These are phyloP conservation scores for Pharus latifolius DNA, from an alignment of 176 grass and related monocot genomes.

Conservation along the genomic window DNA sequence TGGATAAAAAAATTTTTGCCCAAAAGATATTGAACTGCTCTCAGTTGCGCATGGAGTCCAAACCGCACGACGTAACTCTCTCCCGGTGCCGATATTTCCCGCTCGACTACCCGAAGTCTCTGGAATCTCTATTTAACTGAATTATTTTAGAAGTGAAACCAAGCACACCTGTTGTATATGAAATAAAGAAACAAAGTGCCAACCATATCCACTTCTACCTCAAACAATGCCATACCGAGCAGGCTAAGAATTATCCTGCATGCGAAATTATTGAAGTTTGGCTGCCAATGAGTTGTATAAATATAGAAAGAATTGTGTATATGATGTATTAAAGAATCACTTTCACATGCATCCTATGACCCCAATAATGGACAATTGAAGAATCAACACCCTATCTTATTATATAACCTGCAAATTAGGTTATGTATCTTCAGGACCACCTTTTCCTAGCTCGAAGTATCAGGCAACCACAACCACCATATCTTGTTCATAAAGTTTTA, in stretches of 20 bases:
- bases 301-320: too few species aligned
- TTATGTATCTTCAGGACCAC: not conserved
- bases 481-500: not conserved
- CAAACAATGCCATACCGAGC: not conserved
- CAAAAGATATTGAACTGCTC: too few species aligned
- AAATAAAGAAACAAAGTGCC: too few species aligned
- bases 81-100: slow-evolving; percentile 15
- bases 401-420: too few species aligned
- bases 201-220: not conserved
- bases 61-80: not conserved
- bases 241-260: not conserved
- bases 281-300: too few species aligned
- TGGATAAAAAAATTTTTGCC: too few species aligned
- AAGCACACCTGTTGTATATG: not conserved
- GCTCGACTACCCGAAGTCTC: not conserved
- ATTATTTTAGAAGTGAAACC: not conserved
- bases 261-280: not conserved
- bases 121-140: not conserved
- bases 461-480: not conserved
- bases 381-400: not conserved
- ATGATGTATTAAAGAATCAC: not conserved
- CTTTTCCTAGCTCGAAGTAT: slow-evolving; percentile 6
- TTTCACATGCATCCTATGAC: not conserved
- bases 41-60: not conserved
- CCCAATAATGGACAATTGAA: not conserved